Percentiles rank a stretch among this genome's conserved stretches.
Conservation (phyloP, 495 filamentous ascomycete genomes). For the Xylona heveae region DNA sequence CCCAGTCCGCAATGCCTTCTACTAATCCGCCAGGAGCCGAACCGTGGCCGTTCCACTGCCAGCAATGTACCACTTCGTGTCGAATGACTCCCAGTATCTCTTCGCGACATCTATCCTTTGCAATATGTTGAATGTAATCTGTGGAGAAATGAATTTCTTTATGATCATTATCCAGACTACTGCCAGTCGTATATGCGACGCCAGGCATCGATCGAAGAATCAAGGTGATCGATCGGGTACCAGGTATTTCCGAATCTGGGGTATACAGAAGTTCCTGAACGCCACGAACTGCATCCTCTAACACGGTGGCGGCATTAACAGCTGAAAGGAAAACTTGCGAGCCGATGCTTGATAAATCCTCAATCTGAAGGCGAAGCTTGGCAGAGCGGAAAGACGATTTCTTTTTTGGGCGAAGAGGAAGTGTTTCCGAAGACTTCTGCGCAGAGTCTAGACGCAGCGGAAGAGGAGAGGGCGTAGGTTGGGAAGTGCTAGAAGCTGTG, state of each 20-base stretch:
- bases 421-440: too few relatives aligned
- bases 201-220: constrained; percentile 58
- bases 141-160: constrained; percentile 88
- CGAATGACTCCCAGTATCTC: constrained; percentile 72
- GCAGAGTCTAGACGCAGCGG: constrained; percentile 12
- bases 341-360: constrained; percentile 46
- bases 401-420: not conserved
- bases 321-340: constrained; percentile 37
- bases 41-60: constrained; percentile 52
- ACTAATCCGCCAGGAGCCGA: constrained; percentile 58
- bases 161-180: constrained; percentile 65
- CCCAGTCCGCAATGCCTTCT: constrained; percentile 90
- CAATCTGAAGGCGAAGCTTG: constrained; percentile 46
- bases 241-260: constrained; percentile 19
- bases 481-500: too few relatives aligned
- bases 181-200: constrained; percentile 76
- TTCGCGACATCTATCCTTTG: constrained; percentile 15
- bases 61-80: constrained; percentile 94
- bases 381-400: constrained; percentile 22
- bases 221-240: constrained; percentile 67
- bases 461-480: too few relatives aligned
- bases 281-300: constrained; percentile 36
- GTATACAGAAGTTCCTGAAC: constrained; percentile 48
- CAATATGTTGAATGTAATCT: constrained; percentile 37
- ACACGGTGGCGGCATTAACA: constrained; percentile 31